These are phyloP conservation scores for Yarrowia sp. DNA, from an alignment of 805 yeast genomes.

Conservation along the genomic window DNA sequence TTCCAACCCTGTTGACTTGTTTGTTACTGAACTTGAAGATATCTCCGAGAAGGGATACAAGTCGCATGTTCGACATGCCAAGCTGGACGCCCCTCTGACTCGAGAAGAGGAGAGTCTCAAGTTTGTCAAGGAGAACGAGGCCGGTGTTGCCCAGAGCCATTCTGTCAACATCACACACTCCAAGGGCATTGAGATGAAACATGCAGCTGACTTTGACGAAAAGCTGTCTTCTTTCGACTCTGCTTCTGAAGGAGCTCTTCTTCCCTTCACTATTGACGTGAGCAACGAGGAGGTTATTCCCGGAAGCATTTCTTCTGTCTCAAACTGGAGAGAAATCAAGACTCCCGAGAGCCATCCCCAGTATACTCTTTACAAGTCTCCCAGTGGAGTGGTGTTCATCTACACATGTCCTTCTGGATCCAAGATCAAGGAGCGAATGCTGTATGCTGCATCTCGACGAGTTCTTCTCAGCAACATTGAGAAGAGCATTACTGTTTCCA, in stretches of 20 bases:
- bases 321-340: slow-evolving; percentile 24
- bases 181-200: slow-evolving; percentile 3
- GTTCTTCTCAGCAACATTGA: slow-evolving; percentile 37
- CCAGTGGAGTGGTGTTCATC: slow-evolving; percentile 51
- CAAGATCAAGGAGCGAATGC: slow-evolving; percentile 85
- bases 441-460: slow-evolving; percentile 74
- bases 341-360: slow-evolving; percentile 17
- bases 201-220: slow-evolving; percentile 3
- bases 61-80: slow-evolving; percentile 42
- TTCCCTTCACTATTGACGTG: slow-evolving; percentile 18
- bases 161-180: slow-evolving; percentile 12
- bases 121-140: slow-evolving; percentile 31
- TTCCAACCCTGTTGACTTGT: slow-evolving; percentile 49
- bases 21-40: slow-evolving; percentile 59
- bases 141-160: slow-evolving; percentile 8
- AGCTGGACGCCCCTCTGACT: slow-evolving; percentile 51
- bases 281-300: slow-evolving; percentile 21
- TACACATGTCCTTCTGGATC: slow-evolving; percentile 90
- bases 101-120: slow-evolving; percentile 55
- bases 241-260: slow-evolving; percentile 11
- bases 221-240: background rate
- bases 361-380: slow-evolving; percentile 21
- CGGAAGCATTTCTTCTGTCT: background rate
- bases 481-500: slow-evolving; percentile 4
- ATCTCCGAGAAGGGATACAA: slow-evolving; percentile 51